Conservation (phyloP, 768 basidiomycete genomes). For the Pholiota molesta region DNA sequence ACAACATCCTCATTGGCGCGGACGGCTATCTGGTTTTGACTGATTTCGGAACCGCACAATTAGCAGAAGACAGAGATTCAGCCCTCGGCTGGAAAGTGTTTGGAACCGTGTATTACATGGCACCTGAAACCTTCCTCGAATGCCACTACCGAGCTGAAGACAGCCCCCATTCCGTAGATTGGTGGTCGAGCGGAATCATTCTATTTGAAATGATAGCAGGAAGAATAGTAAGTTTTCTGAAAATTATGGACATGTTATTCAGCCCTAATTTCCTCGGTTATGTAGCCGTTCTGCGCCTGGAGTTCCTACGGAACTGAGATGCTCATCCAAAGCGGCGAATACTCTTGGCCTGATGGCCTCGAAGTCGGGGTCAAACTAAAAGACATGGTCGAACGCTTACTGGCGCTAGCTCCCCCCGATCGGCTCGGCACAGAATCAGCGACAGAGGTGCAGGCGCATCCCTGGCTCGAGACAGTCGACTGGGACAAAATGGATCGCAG, state of each 20-base stretch:
- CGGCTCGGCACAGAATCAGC: conserved; percentile 42
- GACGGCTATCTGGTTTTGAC: conserved; percentile 58
- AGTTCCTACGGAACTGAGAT: not conserved
- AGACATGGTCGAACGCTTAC: conserved; percentile 43
- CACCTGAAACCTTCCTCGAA: conserved; percentile 43
- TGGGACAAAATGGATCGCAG: conserved; percentile 49
- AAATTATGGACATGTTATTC: too few relatives aligned
- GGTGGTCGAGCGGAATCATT: conserved; percentile 56
- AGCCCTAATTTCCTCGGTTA: conserved; percentile 4
- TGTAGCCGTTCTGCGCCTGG: not conserved
- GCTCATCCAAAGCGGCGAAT: not conserved
- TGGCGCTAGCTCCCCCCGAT: conserved; percentile 35
- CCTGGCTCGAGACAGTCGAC: conserved; percentile 48
- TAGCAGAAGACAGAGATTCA: conserved; percentile 22
- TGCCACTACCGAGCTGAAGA: not conserved
- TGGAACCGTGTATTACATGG: conserved; percentile 51
- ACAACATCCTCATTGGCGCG: conserved; percentile 55
- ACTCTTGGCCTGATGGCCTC: conserved; percentile 40
- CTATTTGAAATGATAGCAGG: conserved; percentile 56
- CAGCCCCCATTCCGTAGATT: conserved; percentile 41
- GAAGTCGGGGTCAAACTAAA: conserved; percentile 42
- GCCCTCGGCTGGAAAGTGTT: conserved; percentile 33
- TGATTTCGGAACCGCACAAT: conserved; percentile 50
- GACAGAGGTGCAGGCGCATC: conserved; percentile 40
- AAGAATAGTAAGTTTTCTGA: conserved; percentile 26